Percentiles rank a stretch among this genome's conserved stretches.
phyloP scores from a whole-genome alignment of 129 eudicot species.

The Erigeron canadensis region DNA sequence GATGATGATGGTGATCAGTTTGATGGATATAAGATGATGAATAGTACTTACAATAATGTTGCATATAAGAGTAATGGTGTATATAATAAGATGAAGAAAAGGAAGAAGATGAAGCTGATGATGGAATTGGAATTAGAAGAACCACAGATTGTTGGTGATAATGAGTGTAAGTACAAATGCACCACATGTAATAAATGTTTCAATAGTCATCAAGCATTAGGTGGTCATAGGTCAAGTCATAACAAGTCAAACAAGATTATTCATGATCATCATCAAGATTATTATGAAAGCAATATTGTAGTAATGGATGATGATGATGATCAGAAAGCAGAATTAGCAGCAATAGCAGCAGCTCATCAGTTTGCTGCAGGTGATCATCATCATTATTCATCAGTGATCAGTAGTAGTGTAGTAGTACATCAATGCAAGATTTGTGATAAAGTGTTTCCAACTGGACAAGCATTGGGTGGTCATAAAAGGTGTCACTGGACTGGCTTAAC shows the following conservation, averaged over 20 bases:
- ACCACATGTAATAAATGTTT: constrained; percentile 51
- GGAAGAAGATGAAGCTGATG: constrained; percentile 46
- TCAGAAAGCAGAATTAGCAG: constrained; percentile 1
- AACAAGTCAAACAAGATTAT: constrained; percentile 37
- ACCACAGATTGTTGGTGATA: too few relatives aligned
- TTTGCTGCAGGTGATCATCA: constrained; percentile 11
- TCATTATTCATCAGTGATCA: constrained; percentile 6
- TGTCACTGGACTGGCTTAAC: constrained; percentile 41
- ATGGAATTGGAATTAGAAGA: constrained; percentile 34
- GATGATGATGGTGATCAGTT: constrained; percentile 6
- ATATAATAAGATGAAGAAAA: constrained; percentile 25
- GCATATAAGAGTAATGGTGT: not conserved
- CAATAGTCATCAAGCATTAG: constrained; percentile 57
- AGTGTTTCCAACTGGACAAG: constrained; percentile 48
- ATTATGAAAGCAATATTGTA: not conserved
- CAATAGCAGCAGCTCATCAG: constrained; percentile 14
- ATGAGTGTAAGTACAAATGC: constrained; percentile 48
- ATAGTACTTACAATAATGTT: too few relatives aligned
- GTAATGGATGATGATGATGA: too few relatives aligned
- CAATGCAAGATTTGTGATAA: constrained; percentile 43
- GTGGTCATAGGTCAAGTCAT: constrained; percentile 68
- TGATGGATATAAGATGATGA: not conserved
- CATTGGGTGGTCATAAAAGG: constrained; percentile 49
- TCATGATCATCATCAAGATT: constrained; percentile 5
- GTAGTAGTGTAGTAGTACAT: constrained; percentile 9